Evolutionary conservation across 2,329 filamentous ascomycete species (phyloP).

Genomic region (Phaeosphaeriaceae sp.): DNA sequence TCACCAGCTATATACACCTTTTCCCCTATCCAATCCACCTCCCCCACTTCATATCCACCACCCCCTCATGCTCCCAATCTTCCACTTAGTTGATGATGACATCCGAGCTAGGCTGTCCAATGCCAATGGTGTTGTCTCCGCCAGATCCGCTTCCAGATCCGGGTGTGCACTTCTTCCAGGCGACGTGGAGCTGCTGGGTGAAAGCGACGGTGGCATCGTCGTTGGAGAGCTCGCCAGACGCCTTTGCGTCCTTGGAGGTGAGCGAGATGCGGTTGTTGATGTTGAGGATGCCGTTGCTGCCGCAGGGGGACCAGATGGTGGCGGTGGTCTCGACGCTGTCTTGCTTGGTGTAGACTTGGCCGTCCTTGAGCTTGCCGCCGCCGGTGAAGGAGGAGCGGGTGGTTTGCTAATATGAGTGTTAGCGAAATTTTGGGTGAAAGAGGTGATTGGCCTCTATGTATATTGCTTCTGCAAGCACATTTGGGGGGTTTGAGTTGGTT

Average conservation of each 20-base stretch:
- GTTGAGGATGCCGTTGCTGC: slow-evolving; percentile 41
- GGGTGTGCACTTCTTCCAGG: slow-evolving; percentile 40
- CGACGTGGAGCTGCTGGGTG: slow-evolving; percentile 44
- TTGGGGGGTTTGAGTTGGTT: too few species aligned
- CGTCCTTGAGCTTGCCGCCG: slow-evolving; percentile 49
- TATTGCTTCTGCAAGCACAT: too few species aligned
- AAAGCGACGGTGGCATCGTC: slow-evolving; percentile 46
- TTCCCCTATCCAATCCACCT: not conserved
- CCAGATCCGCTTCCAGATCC: slow-evolving; percentile 13
- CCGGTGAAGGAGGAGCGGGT: slow-evolving; percentile 34
- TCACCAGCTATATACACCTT: not conserved
- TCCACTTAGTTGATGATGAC: slow-evolving; percentile 20
- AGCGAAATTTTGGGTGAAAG: too few species aligned
- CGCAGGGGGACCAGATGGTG: slow-evolving; percentile 44
- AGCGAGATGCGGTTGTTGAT: slow-evolving; percentile 44
- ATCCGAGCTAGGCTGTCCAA: slow-evolving; percentile 28
- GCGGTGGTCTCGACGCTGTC: slow-evolving; percentile 49
- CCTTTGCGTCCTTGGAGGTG: slow-evolving; percentile 25
- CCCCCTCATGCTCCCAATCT: not conserved
- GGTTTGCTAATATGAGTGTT: slow-evolving; percentile 12
- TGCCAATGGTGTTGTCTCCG: slow-evolving; percentile 32
- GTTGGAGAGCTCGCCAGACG: slow-evolving; percentile 39
- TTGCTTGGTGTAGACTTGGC: slow-evolving; percentile 55
- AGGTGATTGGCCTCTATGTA: too few species aligned
- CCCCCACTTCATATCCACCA: not conserved